Percentiles rank a stretch among this genome's conserved stretches.
Evolutionary conservation across 1,284 basidiomycete genomes (phyloP).

Genomic region (Sphaerobolus stellatus): DNA sequence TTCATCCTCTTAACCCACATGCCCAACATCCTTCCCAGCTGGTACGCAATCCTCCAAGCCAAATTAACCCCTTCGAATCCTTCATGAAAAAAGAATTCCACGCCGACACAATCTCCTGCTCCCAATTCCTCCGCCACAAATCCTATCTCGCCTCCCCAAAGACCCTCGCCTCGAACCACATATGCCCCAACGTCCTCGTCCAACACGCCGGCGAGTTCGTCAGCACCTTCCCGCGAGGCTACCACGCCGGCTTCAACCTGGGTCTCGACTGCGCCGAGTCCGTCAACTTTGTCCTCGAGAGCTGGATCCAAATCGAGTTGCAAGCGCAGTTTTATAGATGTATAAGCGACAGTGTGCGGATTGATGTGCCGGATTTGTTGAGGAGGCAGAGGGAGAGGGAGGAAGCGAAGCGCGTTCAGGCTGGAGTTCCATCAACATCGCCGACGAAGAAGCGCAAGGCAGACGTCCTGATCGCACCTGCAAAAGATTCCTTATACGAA

Average conservation of each 20-base stretch:
- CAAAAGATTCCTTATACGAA: no score
- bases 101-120: conserved; percentile 78
- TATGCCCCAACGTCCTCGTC: conserved; percentile 84
- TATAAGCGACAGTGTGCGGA: conserved; percentile 85
- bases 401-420: not conserved
- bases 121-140: conserved; percentile 96
- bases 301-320: conserved; percentile 89
- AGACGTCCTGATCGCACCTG: not conserved
- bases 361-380: conserved; percentile 86
- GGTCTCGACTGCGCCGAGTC: conserved; percentile 98
- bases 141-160: conserved; percentile 92
- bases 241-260: conserved; percentile 96
- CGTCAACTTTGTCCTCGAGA: conserved; percentile 96
- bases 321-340: conserved; percentile 83
- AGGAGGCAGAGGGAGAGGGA: conserved; percentile 41
- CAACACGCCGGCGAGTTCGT: conserved; percentile 94
- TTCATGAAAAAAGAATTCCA: conserved; percentile 89
- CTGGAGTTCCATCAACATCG: not conserved
- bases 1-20: not conserved
- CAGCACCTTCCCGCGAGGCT: conserved; percentile 92
- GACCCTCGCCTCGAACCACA: conserved; percentile 76
- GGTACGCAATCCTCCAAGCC: conserved; percentile 95
- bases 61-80: conserved; percentile 74
- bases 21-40: conserved; percentile 47
- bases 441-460: conserved; percentile 11